Percentiles rank a stretch among this genome's conserved stretches.
Evolutionary conservation across 441 rosid species (phyloP).

Genomic region (Eutrema salsugineum): DNA sequence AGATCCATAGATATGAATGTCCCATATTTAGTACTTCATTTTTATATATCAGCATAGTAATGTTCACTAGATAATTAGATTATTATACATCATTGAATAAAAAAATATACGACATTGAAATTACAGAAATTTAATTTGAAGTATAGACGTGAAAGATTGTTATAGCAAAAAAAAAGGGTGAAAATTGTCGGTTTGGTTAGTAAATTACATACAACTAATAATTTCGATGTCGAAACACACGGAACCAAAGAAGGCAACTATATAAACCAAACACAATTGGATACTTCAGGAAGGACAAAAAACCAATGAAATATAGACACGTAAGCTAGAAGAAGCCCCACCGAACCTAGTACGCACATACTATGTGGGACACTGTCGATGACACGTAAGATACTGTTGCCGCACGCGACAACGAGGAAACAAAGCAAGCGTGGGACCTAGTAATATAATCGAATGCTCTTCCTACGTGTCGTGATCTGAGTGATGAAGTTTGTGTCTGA

Average conservation of each 20-base stretch:
- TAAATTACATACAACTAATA: neutral
- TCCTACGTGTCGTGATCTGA: constrained; percentile 28
- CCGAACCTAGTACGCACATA: constrained; percentile 29
- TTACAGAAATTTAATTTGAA: neutral
- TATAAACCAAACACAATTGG: constrained; percentile 13
- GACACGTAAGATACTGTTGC: constrained; percentile 40
- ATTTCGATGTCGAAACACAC: neutral
- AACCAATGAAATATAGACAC: constrained; percentile 19
- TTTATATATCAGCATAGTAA: too few relatives aligned
- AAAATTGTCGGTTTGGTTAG: neutral
- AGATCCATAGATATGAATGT: neutral
- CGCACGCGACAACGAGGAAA: constrained; percentile 29
- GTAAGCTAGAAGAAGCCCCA: constrained; percentile 25
- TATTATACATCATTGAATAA: too few relatives aligned
- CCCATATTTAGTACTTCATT: too few relatives aligned
- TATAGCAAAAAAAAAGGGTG: too few relatives aligned
- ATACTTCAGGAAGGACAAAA: neutral
- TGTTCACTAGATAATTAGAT: too few relatives aligned
- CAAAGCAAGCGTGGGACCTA: constrained; percentile 15
- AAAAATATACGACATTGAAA: neutral
- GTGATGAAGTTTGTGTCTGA: neutral
- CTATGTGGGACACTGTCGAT: constrained; percentile 27
- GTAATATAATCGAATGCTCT: neutral
- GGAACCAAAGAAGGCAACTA: constrained; percentile 4
- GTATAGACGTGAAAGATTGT: neutral